Evolutionary conservation across 805 yeast species (phyloP).

Genomic region (Brettanomyces bruxellensis): DNA sequence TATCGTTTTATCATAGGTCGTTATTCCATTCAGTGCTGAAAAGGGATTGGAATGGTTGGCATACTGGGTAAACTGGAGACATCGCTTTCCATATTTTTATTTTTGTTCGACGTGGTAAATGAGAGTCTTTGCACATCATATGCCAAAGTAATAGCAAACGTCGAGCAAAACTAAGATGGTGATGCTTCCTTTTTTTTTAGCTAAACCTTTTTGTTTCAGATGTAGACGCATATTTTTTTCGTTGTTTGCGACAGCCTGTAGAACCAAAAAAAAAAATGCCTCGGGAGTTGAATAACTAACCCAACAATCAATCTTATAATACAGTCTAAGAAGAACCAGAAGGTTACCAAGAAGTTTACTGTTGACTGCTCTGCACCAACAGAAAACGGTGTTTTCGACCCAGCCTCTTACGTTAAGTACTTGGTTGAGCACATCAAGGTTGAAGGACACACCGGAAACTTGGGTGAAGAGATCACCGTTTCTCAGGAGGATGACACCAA

Average conservation of each 20-base stretch:
- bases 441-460: constrained; percentile 93
- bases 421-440: constrained; percentile 98
- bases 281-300: neutral
- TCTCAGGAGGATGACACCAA: constrained; percentile 81
- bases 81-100: neutral
- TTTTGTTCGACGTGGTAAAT: no score
- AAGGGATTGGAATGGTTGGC: neutral
- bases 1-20: neutral
- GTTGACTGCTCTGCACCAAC: constrained; percentile 97
- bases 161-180: no score
- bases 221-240: neutral
- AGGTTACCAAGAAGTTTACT: constrained; percentile 79
- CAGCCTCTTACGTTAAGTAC: constrained; percentile 95
- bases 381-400: constrained; percentile 96
- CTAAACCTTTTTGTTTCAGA: neutral
- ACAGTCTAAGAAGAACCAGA: constrained; percentile 67
- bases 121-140: no score
- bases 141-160: no score
- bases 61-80: neutral
- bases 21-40: neutral
- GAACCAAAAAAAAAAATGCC: neutral
- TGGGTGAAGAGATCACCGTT: constrained; percentile 89
- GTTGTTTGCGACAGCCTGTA: neutral
- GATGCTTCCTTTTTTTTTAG: neutral
- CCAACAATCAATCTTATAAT: constrained; percentile 5